These are phyloP conservation scores for Linanthus parryae DNA, from an alignment of 148 eudicot species.

Conservation along the genomic window DNA sequence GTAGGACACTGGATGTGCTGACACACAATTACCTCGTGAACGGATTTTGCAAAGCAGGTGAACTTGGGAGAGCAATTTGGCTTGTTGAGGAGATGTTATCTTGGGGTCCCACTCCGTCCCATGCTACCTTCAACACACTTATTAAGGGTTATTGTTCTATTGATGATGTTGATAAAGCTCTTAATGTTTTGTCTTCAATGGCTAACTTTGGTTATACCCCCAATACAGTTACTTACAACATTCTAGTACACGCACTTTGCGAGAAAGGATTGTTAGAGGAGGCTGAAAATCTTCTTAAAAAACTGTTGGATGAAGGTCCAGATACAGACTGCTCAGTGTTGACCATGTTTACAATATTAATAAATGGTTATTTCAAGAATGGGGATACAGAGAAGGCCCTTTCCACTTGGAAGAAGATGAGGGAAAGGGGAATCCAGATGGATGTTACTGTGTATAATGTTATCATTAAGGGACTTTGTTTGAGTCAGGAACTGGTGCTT, in stretches of 20 bases:
- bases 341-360: constrained; percentile 51
- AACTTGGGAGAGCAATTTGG: constrained; percentile 51
- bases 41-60: constrained; percentile 60
- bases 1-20: constrained; percentile 44
- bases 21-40: constrained; percentile 65
- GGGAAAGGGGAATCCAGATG: constrained; percentile 20
- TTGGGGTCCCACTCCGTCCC: constrained; percentile 53
- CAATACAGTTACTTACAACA: constrained; percentile 56
- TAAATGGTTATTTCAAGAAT: constrained; percentile 57
- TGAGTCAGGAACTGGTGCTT: constrained; percentile 24
- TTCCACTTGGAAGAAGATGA: constrained; percentile 29
- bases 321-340: constrained; percentile 19
- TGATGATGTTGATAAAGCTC: constrained; percentile 55
- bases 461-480: constrained; percentile 55
- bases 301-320: constrained; percentile 31
- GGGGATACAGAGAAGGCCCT: constrained; percentile 41
- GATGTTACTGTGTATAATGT: constrained; percentile 69
- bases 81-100: constrained; percentile 54
- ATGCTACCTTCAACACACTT: constrained; percentile 60
- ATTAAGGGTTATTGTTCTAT: constrained; percentile 56
- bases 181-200: constrained; percentile 55
- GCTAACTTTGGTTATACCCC: constrained; percentile 36
- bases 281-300: constrained; percentile 46
- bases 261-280: constrained; percentile 55
- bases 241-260: constrained; percentile 72